Evolutionary conservation across 345 rosid species (phyloP), one percentile per base, ranked within the genome.

Genomic region (Acer yangbiense): DNA sequence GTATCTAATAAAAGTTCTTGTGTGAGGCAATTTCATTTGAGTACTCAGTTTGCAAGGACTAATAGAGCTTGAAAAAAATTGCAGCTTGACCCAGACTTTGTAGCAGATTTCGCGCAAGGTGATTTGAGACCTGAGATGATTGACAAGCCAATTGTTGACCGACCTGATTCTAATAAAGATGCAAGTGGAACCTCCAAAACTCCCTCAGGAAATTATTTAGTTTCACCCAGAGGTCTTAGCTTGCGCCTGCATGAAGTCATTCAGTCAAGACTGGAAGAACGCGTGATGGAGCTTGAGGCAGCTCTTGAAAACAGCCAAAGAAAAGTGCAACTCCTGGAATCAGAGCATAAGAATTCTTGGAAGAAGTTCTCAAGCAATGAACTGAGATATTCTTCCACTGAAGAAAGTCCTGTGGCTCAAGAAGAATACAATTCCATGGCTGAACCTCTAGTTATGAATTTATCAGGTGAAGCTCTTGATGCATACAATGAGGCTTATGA

Each of bases 181-280:
- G 85, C 87, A 52, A 91, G 91, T 82, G 87, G 90, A 52, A 83
- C 80, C 80, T 79, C 78, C 17, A 88, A 94, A 14, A 78, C 84
- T 68, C 83, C 41, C 73, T 81, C 86, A 44, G 92, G 84, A 66
- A 91, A 91, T 78, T 87, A 87, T 81, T 87, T 83, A 25, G 94
- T 93, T 79, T 93, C 97, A 13, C 95, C 98, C n/a, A 83, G 85
- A 57, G 95, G 90, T 76, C 80, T 95, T 77, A 89, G 87, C 85
- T 70, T 95, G 85, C 93, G 92, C 10, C 75, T 95, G 82, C 91
- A 87, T 61, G 83, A 88, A 82, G 90, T 95, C 66, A 93, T 95
- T 73, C 84, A 85, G 73, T 87, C 88, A 18, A 87, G 93, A 69
- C 89, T 89, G 29, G 91, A 89, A 85, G 87, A 86, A 65, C 91